These are phyloP conservation scores for Aspergillus sp. DNA, from an alignment of 2,329 filamentous ascomycete species.

Conservation along the genomic window DNA sequence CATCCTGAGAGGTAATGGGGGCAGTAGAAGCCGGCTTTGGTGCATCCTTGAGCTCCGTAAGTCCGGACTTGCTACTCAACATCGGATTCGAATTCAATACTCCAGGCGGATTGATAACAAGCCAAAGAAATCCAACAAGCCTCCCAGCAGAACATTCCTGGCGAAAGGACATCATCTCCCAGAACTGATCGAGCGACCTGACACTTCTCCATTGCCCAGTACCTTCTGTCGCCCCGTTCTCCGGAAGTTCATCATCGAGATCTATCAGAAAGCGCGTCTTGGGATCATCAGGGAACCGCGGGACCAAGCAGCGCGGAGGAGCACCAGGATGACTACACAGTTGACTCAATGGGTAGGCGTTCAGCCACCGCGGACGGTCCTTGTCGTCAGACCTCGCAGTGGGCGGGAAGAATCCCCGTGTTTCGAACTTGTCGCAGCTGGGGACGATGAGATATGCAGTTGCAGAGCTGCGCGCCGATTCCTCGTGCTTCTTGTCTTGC, in stretches of 20 bases:
- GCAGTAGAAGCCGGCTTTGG: not conserved
- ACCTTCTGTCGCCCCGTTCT: constrained; percentile 47
- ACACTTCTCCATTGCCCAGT: constrained; percentile 81
- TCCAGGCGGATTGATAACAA: constrained; percentile 73
- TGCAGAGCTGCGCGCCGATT: constrained; percentile 47
- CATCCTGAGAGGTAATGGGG: not conserved
- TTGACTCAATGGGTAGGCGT: constrained; percentile 73
- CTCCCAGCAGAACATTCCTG: constrained; percentile 94
- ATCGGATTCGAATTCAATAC: constrained; percentile 42
- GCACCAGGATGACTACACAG: constrained; percentile 71
- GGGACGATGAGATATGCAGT: constrained; percentile 86
- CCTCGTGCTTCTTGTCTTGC: constrained; percentile 34
- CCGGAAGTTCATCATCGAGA: constrained; percentile 77
- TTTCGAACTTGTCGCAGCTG: constrained; percentile 81
- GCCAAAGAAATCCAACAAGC: constrained; percentile 92
- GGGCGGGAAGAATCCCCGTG: constrained; percentile 74
- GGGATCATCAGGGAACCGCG: constrained; percentile 91
- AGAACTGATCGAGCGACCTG: constrained; percentile 85
- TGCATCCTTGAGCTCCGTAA: constrained; percentile 14
- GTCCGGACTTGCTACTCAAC: constrained; percentile 29
- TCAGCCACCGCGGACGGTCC: constrained; percentile 51
- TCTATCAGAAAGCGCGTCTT: constrained; percentile 89
- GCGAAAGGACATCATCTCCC: constrained; percentile 97
- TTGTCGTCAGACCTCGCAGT: constrained; percentile 46
- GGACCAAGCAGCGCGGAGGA: constrained; percentile 82